Evolutionary conservation across 176 grass and related monocot species (phyloP), one percentile per base, ranked within the genome.

Genomic region (Otatea glauca): DNA sequence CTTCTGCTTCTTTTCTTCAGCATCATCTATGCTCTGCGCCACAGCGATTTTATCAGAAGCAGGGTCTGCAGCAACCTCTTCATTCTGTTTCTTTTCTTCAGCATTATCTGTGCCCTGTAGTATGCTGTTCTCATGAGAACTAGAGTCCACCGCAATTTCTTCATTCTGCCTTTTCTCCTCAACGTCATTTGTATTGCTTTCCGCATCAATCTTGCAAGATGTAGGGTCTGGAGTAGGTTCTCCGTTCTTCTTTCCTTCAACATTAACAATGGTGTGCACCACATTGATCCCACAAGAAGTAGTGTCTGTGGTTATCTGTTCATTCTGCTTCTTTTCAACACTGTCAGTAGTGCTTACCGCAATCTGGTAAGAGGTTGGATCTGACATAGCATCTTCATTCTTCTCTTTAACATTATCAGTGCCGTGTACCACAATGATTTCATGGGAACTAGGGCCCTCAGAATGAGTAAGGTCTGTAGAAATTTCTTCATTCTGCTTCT

Each of bases 401-500:
- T 76, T 86, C 4, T 86, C 79, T 49, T 68, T 37, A 34, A 74
- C 59, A 83, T 60, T 67, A 78, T 59, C 21, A 47, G 47, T 2
- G 23, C 2, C 7, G 0, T 70, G 51, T 2, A 16, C 24, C 6
- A 66, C 15, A 61, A 35, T 51, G 16, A 50, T 51, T 70, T 90
- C 49, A n/a, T 72, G 45, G 58, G 38, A 83, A 60, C 47, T 59
- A 5, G 49, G 67, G n/a, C 5, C n/a, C 17, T 68, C 59, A 0
- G 20, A 21, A 50, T 74, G 24, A 35, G 68, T 65, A 18, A 5
- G 8, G 35, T 71, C 58, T n/a, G 74, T 23, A 2, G 60, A 62
- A 78, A 41, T 51, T 74, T 86, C 82, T 89, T 86, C 78, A 55
- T 62, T 49, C 25, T 18, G 83, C 61, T 70, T 79, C 38, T 44